Evolutionary conservation across 1,284 basidiomycete genomes (phyloP), one percentile per base, ranked within the genome.

Genomic region (Rhodotorula mucilaginosa): DNA sequence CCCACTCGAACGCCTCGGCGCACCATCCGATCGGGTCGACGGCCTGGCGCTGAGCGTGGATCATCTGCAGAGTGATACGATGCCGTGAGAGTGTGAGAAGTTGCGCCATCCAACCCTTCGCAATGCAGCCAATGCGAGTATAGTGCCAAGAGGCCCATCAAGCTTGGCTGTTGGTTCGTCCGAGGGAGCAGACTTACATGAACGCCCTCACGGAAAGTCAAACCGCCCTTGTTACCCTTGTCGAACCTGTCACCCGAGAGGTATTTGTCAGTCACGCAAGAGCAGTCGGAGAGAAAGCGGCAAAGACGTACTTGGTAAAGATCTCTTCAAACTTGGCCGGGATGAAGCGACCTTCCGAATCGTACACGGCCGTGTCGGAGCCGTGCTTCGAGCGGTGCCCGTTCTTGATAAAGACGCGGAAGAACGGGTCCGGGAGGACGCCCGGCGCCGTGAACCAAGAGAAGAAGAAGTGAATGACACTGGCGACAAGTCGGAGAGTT

Each of bases 381-480:
- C 85, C 85, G 67, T 86, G 85, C 78, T 85, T 86, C 76, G 77
- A 78, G 23, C 81, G 79, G 61, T 84, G 83, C 58, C 85, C 83
- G 72, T 81, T 82, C 65, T 73, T 75, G 47, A 84, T 64, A 68
- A 81, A 82, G 72, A 86, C 81, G 47, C 85, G 80, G 72, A 83
- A 81, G 72, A 83, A 81, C 0, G 84, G 85, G 68, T 86, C 85
- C 18, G 78, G 74, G 31, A 79, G 67, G 60, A 62, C 21, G 18
- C 65, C 61, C 26, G 73, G 70, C n/a, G 65, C 51, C 8, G 83
- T 83, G 31, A 80, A 79, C 67, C 82, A 81, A 58, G 84, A 82
- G 72, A 84, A 74, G 47, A 79, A 73, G 58, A 64, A 64, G 77
- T 86, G 83, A 58, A 85, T 80, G 66, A 84, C 78, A n/a, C 70